Base-by-base conservation (phyloP, 1,284 basidiomycete genomes). In the Ustilago lituana region DNA sequence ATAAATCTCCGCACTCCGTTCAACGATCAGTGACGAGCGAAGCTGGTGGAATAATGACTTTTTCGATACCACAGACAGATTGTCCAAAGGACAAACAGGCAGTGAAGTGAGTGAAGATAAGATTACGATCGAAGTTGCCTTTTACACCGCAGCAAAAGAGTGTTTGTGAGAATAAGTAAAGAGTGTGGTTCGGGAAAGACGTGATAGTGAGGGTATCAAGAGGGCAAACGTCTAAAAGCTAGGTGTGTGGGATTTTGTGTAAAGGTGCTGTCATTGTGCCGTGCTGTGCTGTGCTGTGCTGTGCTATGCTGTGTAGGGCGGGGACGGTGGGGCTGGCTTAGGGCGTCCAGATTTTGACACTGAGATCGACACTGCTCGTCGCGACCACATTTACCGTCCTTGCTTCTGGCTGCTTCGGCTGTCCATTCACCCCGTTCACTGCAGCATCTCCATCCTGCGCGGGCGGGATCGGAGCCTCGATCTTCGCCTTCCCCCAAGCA, bases 301-400 rank as follows among this genome's bases (percentile, higher is more conserved):
- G n/a, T n/a, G n/a, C n/a, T n/a, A n/a, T n/a, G n/a, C n/a, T n/a
- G n/a, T n/a, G n/a, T n/a, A n/a, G n/a, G n/a, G n/a, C n/a, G n/a
- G n/a, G n/a, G n/a, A n/a, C n/a, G n/a, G n/a, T n/a, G n/a, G n/a
- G n/a, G n/a, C n/a, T n/a, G n/a, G n/a, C n/a, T 40, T 57, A 81
- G 3, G 79, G 79, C 19, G 77, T 64, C 79, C 79, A 82, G 37
- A 82, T 62, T 33, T 73, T 72, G 35, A 81, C 49, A 22, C 39
- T 65, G 10, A 77, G 57, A 48, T 82, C 80, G 24, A 78, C 77
- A 29, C 74, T 73, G 12, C 70, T 72, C 6, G 80, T 80, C 2
- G 75, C 79, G 2, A 82, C 76, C 5, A 80, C 80, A 38, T 82
- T 82, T 41, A 82, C 74, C 3, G 73, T 67, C n/a, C 67, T 57